These are phyloP conservation scores for Prunus campanulata DNA, from an alignment of 306 rosid genomes.

Conservation along the genomic window DNA sequence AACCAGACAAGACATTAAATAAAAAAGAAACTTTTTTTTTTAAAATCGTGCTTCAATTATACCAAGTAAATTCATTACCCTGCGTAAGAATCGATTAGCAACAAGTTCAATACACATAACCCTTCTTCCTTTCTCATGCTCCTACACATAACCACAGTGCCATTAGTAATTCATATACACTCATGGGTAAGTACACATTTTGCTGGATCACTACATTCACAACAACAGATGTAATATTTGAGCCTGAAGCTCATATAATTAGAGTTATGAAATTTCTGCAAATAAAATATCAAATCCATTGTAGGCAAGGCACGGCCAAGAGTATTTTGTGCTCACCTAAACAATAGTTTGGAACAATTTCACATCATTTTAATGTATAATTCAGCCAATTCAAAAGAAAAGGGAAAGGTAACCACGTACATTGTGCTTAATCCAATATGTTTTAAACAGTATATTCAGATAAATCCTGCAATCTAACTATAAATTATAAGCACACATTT, in stretches of 20 bases:
- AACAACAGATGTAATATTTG: neutral
- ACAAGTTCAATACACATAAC: conserved; percentile 88
- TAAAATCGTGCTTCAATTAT: neutral
- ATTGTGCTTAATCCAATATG: neutral
- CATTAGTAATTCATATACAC: neutral
- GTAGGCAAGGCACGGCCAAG: neutral
- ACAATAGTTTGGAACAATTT: neutral
- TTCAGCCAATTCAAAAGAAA: neutral
- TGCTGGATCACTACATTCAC: neutral
- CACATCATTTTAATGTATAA: neutral
- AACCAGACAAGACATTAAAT: neutral
- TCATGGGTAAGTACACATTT: neutral
- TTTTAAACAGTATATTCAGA: neutral
- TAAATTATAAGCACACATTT: neutral
- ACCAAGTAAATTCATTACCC: conserved; percentile 43
- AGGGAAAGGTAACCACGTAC: neutral
- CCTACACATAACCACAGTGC: conserved; percentile 40
- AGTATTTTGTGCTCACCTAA: neutral
- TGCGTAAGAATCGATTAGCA: conserved; percentile 92
- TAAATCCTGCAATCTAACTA: neutral
- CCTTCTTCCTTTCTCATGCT: conserved; percentile 49
- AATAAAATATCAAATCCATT: neutral
- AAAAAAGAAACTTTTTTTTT: neutral
- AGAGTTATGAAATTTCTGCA: neutral
- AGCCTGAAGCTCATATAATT: neutral